Evolutionary conservation across 768 basidiomycete species (phyloP).

Genomic region (Phanerochaete carnosa): DNA sequence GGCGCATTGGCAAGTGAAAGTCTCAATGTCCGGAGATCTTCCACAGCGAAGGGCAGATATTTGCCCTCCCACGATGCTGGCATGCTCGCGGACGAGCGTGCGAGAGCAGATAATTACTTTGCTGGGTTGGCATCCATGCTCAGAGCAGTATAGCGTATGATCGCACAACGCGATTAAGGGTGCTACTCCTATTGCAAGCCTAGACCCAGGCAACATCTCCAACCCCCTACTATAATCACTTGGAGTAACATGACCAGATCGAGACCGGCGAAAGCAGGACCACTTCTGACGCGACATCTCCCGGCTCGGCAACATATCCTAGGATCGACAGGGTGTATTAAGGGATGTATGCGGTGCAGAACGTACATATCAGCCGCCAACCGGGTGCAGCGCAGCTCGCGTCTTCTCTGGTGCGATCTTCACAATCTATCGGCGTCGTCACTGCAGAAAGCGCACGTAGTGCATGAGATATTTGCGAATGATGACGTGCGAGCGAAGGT

Average conservation of each 20-base stretch:
- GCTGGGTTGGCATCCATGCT: not conserved
- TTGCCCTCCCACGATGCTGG: not conserved
- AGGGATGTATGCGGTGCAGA: not conserved
- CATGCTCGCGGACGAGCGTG: not conserved
- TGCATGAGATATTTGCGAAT: not conserved
- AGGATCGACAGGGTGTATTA: not conserved
- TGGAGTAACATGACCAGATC: conserved; percentile 71
- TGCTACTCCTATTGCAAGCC: not conserved
- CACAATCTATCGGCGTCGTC: conserved; percentile 67
- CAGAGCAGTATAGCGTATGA: not conserved
- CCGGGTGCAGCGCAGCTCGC: conserved; percentile 65
- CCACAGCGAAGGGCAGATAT: not conserved
- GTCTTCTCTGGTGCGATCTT: conserved; percentile 68
- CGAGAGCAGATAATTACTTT: not conserved
- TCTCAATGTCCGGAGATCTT: not conserved
- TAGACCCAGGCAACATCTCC: conserved; percentile 31
- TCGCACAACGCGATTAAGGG: not conserved
- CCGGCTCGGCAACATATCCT: conserved; percentile 65
- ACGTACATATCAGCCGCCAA: conserved; percentile 65
- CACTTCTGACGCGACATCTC: conserved; percentile 66
- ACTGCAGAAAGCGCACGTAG: conserved; percentile 35
- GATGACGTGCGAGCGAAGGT: not conserved
- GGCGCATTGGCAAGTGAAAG: not conserved
- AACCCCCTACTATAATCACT: conserved; percentile 65
- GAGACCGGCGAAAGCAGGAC: conserved; percentile 58